Base-by-base conservation (phyloP, 371 early-diverging fungal genomes). In the Mucor plumbeus region DNA sequence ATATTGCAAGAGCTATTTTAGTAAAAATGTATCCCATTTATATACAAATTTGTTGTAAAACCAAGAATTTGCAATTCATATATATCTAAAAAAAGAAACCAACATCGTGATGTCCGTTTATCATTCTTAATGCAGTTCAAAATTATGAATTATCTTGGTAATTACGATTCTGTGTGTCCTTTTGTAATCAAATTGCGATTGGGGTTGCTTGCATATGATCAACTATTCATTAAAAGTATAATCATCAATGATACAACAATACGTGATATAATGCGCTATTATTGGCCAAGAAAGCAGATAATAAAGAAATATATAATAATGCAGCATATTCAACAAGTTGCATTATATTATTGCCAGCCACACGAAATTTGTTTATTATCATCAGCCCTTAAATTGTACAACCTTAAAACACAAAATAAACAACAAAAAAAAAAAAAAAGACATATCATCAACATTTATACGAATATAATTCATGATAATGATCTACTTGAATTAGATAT, bases 351-450 rank as follows among this genome's bases (percentile, higher is more conserved):
- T 26, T 53, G 53, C 53, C 53, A 53, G 53, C 53, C 53, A 53
- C 53, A 53, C 53, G 53, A 53, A 53, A 13, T 26, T 53, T 53
- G 53, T 53, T 53, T 53, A 13, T 53, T 11, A 26, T 50, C 6
- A 31, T 53, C 53, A 53, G 53, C 53, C 53, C 53, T 53, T 31
- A 31, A 10, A 6, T 31, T 53, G 53, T 31, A 31, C 53, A 26
- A 53, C 53, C 21, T 53, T 5, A 53, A 21, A 31, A 31, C 47
- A 17, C n/a, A n/a, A n/a, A n/a, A n/a, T n/a, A n/a, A n/a, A n/a
- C n/a, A n/a, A n/a, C n/a, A n/a, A n/a, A n/a, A n/a, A 19, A 19
- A 7, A 47, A 47, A 47, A 47, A 3, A 26, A 3, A 1, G 26
- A 3, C 3, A 26, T 26, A 26, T 26, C 1, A 26, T 10, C 47